These are phyloP conservation scores for Jacaranda copaia DNA, from an alignment of 257 asterid genomes.

Conservation along the genomic window DNA sequence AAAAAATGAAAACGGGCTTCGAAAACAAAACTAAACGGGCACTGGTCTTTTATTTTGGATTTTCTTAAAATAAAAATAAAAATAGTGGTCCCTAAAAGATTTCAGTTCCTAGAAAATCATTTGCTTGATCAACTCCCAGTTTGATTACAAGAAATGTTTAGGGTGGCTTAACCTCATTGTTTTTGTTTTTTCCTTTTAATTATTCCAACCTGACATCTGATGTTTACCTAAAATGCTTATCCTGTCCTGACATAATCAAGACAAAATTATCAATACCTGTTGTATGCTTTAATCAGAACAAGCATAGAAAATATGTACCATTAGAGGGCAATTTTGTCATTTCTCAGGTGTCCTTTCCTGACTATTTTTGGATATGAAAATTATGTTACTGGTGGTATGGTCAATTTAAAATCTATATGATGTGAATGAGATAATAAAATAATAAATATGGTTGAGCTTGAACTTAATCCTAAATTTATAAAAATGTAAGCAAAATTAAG, in stretches of 20 bases:
- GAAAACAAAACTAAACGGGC: too few relatives aligned
- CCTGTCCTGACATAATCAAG: slow-evolving; percentile 41
- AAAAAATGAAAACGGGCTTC: too few relatives aligned
- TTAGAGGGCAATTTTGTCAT: neutral
- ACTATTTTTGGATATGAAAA: too few relatives aligned
- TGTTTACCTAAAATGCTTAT: slow-evolving; percentile 45
- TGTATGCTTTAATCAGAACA: neutral
- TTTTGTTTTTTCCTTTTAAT: neutral
- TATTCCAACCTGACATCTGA: slow-evolving; percentile 36
- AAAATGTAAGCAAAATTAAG: too few relatives aligned
- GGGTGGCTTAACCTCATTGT: slow-evolving; percentile 10
- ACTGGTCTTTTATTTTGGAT: slow-evolving; percentile 19
- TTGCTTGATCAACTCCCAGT: slow-evolving; percentile 13
- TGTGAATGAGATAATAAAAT: too few relatives aligned
- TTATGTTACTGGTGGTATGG: too few relatives aligned
- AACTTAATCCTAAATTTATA: too few relatives aligned
- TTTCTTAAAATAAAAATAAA: slow-evolving; percentile 15
- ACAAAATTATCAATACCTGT: slow-evolving; percentile 37
- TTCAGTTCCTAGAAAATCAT: slow-evolving; percentile 45
- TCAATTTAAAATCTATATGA: too few relatives aligned
- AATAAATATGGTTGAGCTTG: too few relatives aligned
- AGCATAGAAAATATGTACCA: neutral
- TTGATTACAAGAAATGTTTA: slow-evolving; percentile 19
- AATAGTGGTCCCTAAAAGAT: slow-evolving; percentile 53
- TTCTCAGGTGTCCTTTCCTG: neutral